Base-by-base conservation (phyloP, 2,329 filamentous ascomycete genomes). In the Colletotrichum sp. region DNA sequence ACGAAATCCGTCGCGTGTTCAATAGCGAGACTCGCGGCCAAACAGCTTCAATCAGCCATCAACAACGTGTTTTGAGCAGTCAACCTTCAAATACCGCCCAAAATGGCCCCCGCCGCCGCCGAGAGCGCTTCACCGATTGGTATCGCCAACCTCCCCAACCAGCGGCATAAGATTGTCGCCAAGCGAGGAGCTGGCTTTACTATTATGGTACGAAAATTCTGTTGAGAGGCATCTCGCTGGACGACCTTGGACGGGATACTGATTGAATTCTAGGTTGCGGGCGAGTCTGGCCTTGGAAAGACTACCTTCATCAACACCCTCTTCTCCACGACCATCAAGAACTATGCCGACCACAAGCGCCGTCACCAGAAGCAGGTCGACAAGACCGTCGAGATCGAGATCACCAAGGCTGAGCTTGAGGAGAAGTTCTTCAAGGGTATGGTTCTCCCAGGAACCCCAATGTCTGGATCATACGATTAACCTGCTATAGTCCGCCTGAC, bases 351-450 rank as follows among this genome's bases (percentile, higher is more conserved):
- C 88, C 96, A 99, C 92, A 98, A 98, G 92, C 95, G 96, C 88
- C 95, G 97, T 84, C 97, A 99, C 88, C 95, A 97, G 89, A 99
- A 99, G 93, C 97, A 99, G 90, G 93, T 99, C 81, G 97, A 99
- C 90, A 99, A 99, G 92, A 99, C 97, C 13, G 97, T 99, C 79
- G 98, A 99, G 90, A 99, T 99, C 82, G 97, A 99, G 88, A 99
- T 99, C 85, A 99, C 97, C 86, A 99, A 99, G 92, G 97, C 97
- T 76, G 97, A 99, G 90, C 90, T 99, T 79, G 97, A 99, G 89
- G 97, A 99, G 94, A 99, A 99, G 91, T 99, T 99, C 92, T 99
- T 99, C 94, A 99, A 99, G 92, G 96, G 96, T 98, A 90, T 74
- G 83, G 57, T 32, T 38, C 30, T 38, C 8, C 43, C n/a, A 32